Evolutionary conservation across 345 rosid species (phyloP), one percentile per base, ranked within the genome.

Genomic region (Gossypium mustelinum): DNA sequence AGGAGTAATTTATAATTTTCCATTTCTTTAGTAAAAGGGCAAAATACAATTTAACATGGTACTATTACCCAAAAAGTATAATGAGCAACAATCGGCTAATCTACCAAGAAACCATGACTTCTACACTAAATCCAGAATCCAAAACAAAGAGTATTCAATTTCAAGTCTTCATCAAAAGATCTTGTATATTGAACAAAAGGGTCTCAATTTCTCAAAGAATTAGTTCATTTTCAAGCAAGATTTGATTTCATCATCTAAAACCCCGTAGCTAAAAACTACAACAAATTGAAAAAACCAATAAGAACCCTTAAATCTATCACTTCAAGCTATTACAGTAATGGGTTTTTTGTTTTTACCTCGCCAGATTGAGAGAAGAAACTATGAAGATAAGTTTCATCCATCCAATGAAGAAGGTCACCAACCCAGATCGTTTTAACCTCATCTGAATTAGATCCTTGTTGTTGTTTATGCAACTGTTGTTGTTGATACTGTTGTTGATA

Each of bases 381-480:
- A 73, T 86, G 90, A 70, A 91, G 88, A 65, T 89, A 91, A 77
- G 87, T 82, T 83, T 91, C 97, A 60, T 91, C 97, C 97, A 91
- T 91, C 91, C 86, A 91, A 85, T 83, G 86, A 73, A 85, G 83
- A 85, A 86, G 81, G 76, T 88, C 93, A 57, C 93, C 93, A 34
- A 91, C 81, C 93, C 93, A 91, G 54, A 91, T 59, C 55, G 93
- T 89, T 82, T 90, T 91, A 16, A 82, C 85, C 76, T 93, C 89
- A 7, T 92, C 97, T 0, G 78, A 2, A 9, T 57, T 69, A 72
- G 86, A 78, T 63, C 82, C 87, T 59, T 76, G 84, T 25, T 78
- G 88, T 73, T 75, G 78, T 24, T 79, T 73, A 73, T 78, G 78
- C 51, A 79, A 66, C 41, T 34, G 10, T 69, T 80, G 82, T 3